Evolutionary conservation across 495 filamentous ascomycete genomes (phyloP), one percentile per base, ranked within the genome.

Genomic region (Parachaetomium inaequale): DNA sequence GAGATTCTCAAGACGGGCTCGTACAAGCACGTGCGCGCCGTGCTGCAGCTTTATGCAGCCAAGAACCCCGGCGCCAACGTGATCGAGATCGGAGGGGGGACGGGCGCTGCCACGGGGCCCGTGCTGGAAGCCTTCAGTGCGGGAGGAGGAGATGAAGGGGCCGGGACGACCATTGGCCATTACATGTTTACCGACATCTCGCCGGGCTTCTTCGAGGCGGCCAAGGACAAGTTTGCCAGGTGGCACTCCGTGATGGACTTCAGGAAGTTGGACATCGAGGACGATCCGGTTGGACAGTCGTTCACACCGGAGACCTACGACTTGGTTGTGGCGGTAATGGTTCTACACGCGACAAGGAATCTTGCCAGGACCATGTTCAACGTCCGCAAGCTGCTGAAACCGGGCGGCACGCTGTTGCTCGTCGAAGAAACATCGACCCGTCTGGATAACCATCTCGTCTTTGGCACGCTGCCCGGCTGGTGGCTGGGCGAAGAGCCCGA

Each of bases 251-350:
- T n/a, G n/a, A n/a, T n/a, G n/a, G 71, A 70, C 26, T 85, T 75
- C 59, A 61, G 64, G 21, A 66, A 64, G 5, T 63, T 86, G 0
- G 74, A 87, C 60, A 81, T 85, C 32, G 76, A 76, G 28, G 61
- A 69, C 14, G 79, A 83, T 55, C 79, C 79, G 2, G 36, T 57
- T 0, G 60, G 70, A 23, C 83, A 87, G 62, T 4, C 12, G 14
- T 82, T 83, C 52, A 69, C 76, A 17, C 58, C 47, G 8, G 74
- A 57, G 2, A 62, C 64, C 0, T 87, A 81, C 63, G 84, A 87
- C 60, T 61, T 87, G 0, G 69, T 87, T 7, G 58, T 86, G 17
- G 84, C 81, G 0, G 66, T 76, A 11, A 78, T 81, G 52, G 81
- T 84, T 0, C 7, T 53, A 7, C 50, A 53, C n/a, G 50, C 50